Evolutionary conservation across 2,329 filamentous ascomycete species (phyloP), one percentile per base, ranked within the genome.

Genomic region (Rhytidhysteron rufulum): DNA sequence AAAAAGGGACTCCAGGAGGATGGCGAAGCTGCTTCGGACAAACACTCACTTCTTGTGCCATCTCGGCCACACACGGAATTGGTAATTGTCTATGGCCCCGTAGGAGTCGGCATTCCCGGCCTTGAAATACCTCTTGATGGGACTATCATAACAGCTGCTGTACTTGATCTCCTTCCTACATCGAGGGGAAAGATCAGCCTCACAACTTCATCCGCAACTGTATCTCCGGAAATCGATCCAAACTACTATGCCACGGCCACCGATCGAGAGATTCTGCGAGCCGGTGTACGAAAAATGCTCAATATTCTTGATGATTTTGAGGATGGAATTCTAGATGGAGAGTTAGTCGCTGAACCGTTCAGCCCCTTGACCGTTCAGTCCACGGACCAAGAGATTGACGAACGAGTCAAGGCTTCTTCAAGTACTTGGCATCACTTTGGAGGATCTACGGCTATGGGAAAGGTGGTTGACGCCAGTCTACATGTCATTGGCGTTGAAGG

Each of bases 31-130:
- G 21, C 35, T 17, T 25, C 25, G 2, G 74, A 78, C 8, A 79
- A 82, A 47, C 77, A 79, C 0, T 81, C 82, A 78, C 75, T 74
- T n/a, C 60, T 82, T 24, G 75, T 73, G 0, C 58, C 65, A 0
- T 58, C 61, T 9, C 78, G 82, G 51, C 75, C 78, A 1, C 77
- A 80, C 45, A 54, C 79, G 34, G 79, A 82, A 50, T 74, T 79
- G 55, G 80, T 80, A 55, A 74, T 66, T 13, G 79, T 77, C 0
- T 78, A 80, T 52, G 78, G 73, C 55, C 24, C 24, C 13, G 24
- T 27, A 27, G 79, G 78, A 43, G 75, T 74, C 2, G 75, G 75
- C 1, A 76, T 77, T 0, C 77, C 76, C 47, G 73, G 78, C 41
- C 78, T 69, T 41, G 63, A 69, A 27, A 55, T 76, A 21, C 72